Base-by-base conservation (phyloP, 257 asterid species). In the Lycium barbarum region DNA sequence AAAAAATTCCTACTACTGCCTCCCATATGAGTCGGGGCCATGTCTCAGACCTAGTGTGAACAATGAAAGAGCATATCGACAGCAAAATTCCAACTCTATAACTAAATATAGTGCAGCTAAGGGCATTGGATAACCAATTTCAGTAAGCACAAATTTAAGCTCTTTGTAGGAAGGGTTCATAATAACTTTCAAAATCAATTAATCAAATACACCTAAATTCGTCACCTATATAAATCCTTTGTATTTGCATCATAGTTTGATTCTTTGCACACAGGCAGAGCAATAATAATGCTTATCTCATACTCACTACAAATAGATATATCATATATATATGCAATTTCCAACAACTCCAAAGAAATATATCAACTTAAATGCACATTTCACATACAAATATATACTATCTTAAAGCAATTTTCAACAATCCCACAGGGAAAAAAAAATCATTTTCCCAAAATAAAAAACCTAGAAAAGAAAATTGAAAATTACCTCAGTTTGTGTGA, bases 401-500 rank as follows among this genome's bases (percentile, higher is more conserved):
- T 65, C 43, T 65, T 65, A 65, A 65, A 22, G 72, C 72, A 65
- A 26, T 4, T 65, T 65, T 26, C 43, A 65, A 65, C 26, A 9
- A 65, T 7, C 15, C 70, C 38, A 3, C 20, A 62, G 22, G 38
- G 70, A 45, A 47, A 2, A 45, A 2, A 1, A 73, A 45, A 38
- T 20, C 17, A 0, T 26, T 26, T 26, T 26, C 1, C 33, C 33
- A 71, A 71, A 43, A n/a, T 6, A 9, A 6, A 67, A 36, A 73
- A 18, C 17, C 35, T 7, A 70, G 22, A 18, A 71, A 40, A n/a
- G 18, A 51, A 40, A 76, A 76, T 14, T 33, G 63, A 51, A 74
- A 47, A 57, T 3, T 26, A 76, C 82, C 82, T 76, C 82, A 51
- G 82, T 11, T 51, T 76, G 63, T 76, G 82, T 49, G 47, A 76